Base-by-base conservation (phyloP, 2,329 filamentous ascomycete species). In the Verruconis gallopava region DNA sequence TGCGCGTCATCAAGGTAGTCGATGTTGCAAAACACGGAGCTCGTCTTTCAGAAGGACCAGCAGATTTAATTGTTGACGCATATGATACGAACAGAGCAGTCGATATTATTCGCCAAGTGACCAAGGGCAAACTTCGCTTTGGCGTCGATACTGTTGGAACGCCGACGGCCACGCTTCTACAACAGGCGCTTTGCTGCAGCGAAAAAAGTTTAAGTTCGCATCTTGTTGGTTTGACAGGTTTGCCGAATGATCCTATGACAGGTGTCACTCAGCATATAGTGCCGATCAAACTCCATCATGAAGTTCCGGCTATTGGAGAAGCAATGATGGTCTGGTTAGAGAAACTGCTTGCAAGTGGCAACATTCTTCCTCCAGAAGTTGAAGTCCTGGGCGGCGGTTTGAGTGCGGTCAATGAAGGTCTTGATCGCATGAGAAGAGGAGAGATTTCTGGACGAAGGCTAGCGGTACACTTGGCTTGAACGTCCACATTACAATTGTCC, bases 261-360 rank as follows among this genome's bases (percentile, higher is more conserved):
- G 67, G 67, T 0, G 63, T 76, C 0, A 55, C 64, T 4, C 69
- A 76, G 44, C 80, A 85, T 51, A 73, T 67, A 0, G 77, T 86
- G 0, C 81, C 81, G 0, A 82, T 88, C 47, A 86, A 86, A 57
- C 52, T 84, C 3, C 86, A 84, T 52, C 82, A 88, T 52, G 75
- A 80, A 44, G 68, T 77, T 0, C 71, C 75, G 0, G 65, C 66
- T 2, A 64, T 85, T 0, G 82, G 82, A 0, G 71, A 77, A 47
- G 66, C 66, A 0, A 54, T 85, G 42, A 75, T 75, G 11, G 54
- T 62, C 1, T 86, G 81, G 81, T 60, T 85, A 19, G 81, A 85
- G 54, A 61, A 66, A 18, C 57, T 86, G n/a, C 56, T 86, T 4
- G 62, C 68, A 5, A 61, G 66, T 0, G 64, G 67, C 0, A 53